Conservation (phyloP, 2,329 filamentous ascomycete genomes). For the Fusarium sp. region DNA sequence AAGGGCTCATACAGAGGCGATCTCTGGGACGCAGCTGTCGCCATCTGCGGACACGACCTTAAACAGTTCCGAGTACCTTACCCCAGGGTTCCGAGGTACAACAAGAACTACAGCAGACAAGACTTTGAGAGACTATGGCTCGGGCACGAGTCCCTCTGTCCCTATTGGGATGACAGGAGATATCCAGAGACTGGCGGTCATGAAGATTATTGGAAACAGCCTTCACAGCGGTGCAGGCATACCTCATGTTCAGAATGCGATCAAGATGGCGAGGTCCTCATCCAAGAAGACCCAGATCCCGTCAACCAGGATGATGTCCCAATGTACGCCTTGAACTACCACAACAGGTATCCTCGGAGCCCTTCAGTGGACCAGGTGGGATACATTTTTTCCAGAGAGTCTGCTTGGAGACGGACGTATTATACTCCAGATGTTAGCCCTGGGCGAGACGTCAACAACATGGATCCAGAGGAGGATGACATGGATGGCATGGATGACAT, state of each 20-base stretch:
- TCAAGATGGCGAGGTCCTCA: neutral
- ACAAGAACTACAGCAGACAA: slow-evolving; percentile 6
- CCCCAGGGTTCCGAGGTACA: slow-evolving; percentile 16
- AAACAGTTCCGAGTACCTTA: neutral
- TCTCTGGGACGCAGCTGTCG: slow-evolving; percentile 27
- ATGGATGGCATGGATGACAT: neutral
- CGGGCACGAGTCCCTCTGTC: slow-evolving; percentile 14
- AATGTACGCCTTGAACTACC: neutral
- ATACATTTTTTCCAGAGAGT: neutral
- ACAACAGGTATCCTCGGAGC: neutral
- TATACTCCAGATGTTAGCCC: neutral
- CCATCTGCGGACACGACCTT: slow-evolving; percentile 13
- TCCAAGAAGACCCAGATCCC: neutral
- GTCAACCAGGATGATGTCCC: neutral
- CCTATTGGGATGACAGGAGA: slow-evolving; percentile 23
- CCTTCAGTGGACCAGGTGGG: neutral
- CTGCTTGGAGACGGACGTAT: neutral
- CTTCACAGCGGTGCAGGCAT: slow-evolving; percentile 9
- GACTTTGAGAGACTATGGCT: slow-evolving; percentile 30
- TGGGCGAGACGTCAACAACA: too few relatives aligned
- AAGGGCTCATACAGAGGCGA: slow-evolving; percentile 26
- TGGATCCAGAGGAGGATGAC: neutral
- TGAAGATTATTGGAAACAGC: slow-evolving; percentile 16
- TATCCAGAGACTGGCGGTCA: slow-evolving; percentile 5
- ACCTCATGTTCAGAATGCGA: slow-evolving; percentile 10